Percentiles rank a stretch among this genome's conserved stretches.
phyloP scores from a whole-genome alignment of 148 eudicot genomes.

The Suaeda aralocaspica region DNA sequence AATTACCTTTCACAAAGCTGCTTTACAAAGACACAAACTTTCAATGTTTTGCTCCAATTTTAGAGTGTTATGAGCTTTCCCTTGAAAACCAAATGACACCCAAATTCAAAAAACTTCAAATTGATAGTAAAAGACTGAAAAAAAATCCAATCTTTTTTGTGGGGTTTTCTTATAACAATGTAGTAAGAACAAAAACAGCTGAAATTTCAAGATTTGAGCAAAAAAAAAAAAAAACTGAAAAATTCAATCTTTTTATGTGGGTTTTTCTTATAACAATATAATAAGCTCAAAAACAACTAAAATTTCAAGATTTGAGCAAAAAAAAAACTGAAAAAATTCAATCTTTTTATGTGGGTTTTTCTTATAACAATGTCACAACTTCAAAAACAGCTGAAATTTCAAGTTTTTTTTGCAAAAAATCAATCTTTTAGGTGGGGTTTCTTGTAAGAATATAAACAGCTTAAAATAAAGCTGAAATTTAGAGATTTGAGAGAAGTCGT shows the following conservation, averaged over 20 bases:
- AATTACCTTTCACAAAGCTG: background rate
- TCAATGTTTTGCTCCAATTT: background rate
- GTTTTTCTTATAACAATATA: background rate
- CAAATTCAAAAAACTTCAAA: background rate
- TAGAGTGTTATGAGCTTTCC: background rate
- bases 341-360: background rate
- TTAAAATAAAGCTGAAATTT: background rate
- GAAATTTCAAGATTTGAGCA: conserved; percentile 3
- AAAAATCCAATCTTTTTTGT: background rate
- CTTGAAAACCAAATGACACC: background rate
- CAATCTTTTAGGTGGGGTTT: background rate
- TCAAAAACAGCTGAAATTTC: background rate
- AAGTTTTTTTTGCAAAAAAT: background rate
- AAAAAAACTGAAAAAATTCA: background rate
- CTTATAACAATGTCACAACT: background rate
- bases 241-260: background rate
- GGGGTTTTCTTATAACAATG: background rate
- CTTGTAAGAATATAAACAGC: background rate
- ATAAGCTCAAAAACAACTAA: background rate
- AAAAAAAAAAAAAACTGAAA: too few species aligned
- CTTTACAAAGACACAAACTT: background rate
- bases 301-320: conserved; percentile 1
- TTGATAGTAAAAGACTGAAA: background rate
- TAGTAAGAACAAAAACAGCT: background rate
- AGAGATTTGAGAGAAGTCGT: background rate